Conservation (phyloP, 192 early-diverging fungal genomes). For the Backusella psychrophila region DNA sequence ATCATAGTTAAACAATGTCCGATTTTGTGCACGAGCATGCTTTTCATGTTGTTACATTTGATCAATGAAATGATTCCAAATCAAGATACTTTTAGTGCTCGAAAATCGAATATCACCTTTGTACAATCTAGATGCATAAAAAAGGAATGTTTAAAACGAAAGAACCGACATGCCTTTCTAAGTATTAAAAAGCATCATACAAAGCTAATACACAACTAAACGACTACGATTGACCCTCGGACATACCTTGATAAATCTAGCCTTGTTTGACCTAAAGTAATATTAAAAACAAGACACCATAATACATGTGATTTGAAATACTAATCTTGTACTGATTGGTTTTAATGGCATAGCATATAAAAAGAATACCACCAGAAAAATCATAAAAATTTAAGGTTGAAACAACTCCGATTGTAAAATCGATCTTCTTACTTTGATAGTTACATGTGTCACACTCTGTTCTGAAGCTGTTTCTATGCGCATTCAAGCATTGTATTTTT, state of each 20-base stretch:
- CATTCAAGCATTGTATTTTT: not conserved
- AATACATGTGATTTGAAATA: not conserved
- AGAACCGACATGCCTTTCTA: not conserved
- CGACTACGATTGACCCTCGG: not conserved
- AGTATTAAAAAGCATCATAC: not conserved
- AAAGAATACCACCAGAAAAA: not conserved
- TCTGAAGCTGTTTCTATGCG: not conserved
- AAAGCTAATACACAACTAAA: not conserved
- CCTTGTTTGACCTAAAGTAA: not conserved
- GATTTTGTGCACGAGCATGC: not conserved
- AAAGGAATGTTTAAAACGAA: not conserved
- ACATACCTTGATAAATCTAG: not conserved
- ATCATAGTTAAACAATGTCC: not conserved
- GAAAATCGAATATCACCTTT: not conserved
- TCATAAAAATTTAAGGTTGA: not conserved
- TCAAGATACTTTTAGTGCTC: not conserved
- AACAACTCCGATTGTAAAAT: not conserved
- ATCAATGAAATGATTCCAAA: not conserved
- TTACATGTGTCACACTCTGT: not conserved
- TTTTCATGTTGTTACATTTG: slow-evolving; percentile 3
- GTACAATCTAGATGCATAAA: not conserved
- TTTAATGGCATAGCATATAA: not conserved
- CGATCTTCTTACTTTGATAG: not conserved
- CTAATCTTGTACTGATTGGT: not conserved
- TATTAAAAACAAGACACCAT: not conserved